These are phyloP conservation scores for Saccharomycopsis phalli DNA, from an alignment of 1,139 yeast genomes.

Conservation along the genomic window DNA sequence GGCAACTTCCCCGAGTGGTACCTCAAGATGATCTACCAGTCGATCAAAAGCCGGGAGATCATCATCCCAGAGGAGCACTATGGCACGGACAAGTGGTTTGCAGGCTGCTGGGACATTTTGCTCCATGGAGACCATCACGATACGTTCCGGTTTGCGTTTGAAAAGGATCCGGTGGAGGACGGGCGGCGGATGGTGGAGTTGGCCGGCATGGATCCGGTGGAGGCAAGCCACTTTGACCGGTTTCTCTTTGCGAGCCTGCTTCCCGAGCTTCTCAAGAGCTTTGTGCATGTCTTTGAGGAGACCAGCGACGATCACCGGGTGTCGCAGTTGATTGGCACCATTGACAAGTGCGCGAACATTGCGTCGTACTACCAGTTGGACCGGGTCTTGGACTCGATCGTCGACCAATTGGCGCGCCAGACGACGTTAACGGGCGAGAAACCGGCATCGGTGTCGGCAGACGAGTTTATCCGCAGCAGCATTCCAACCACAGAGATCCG, in stretches of 20 bases:
- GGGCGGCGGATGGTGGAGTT: slow-evolving; percentile 21
- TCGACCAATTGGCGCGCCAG: slow-evolving; percentile 52
- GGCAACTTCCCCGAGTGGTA: slow-evolving; percentile 85
- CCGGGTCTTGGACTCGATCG: slow-evolving; percentile 54
- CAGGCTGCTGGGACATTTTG: slow-evolving; percentile 84
- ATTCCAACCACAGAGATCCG: slow-evolving; percentile 28
- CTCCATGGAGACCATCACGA: slow-evolving; percentile 33
- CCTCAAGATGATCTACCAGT: slow-evolving; percentile 65
- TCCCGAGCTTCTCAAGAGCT: slow-evolving; percentile 54
- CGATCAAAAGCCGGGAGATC: slow-evolving; percentile 80
- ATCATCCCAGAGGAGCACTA: slow-evolving; percentile 98
- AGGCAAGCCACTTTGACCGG: slow-evolving; percentile 48
- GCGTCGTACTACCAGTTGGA: slow-evolving; percentile 56
- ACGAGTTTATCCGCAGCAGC: slow-evolving; percentile 22
- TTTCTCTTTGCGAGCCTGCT: slow-evolving; percentile 59
- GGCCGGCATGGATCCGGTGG: slow-evolving; percentile 26
- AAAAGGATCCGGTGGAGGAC: slow-evolving; percentile 7
- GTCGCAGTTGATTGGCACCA: slow-evolving; percentile 75
- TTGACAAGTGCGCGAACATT: slow-evolving; percentile 75
- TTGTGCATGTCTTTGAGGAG: slow-evolving; percentile 70
- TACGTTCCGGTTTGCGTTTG: slow-evolving; percentile 12
- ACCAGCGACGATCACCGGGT: slow-evolving; percentile 89
- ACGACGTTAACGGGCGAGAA: slow-evolving; percentile 43
- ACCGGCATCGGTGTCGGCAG: slow-evolving; percentile 22
- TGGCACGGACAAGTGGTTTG: slow-evolving; percentile 79